Evolutionary conservation across 768 basidiomycete genomes (phyloP).

Genomic region (Lyophyllum atratum): DNA sequence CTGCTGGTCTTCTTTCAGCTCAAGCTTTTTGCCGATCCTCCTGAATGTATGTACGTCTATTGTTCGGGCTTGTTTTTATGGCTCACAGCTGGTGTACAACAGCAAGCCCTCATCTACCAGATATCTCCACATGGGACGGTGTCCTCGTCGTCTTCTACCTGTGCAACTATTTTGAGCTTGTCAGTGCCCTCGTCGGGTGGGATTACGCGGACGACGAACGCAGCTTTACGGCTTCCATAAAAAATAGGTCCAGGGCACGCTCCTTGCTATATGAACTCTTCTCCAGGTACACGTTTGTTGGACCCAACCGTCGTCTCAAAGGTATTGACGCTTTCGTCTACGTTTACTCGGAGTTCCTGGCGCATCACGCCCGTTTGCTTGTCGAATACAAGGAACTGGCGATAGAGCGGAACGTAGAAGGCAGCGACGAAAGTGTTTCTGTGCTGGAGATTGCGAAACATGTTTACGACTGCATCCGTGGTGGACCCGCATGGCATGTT

Average conservation of each 20-base stretch:
- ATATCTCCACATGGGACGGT: not conserved
- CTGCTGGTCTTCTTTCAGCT: not conserved
- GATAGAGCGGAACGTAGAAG: not conserved
- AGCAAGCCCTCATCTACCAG: not conserved
- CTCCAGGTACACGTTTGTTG: not conserved
- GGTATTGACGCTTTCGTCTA: not conserved
- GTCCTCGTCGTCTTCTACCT: not conserved
- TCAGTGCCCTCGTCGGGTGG: not conserved
- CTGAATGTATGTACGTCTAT: not conserved
- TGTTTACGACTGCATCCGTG: no score
- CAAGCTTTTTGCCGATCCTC: not conserved
- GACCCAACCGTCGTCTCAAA: not conserved
- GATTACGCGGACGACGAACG: not conserved
- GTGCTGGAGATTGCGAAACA: no score
- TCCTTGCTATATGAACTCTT: not conserved
- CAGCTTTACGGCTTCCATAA: not conserved
- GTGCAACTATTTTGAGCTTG: not conserved
- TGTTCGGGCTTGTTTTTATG: no score
- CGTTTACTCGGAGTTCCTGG: not conserved
- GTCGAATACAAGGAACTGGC: not conserved
- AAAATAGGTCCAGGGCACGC: not conserved
- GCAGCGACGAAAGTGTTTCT: not conserved
- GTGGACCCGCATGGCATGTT: no score
- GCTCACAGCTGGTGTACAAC: no score
- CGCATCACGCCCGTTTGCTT: not conserved